Conservation (phyloP, 257 asterid genomes). For the Solanum peruvianum region DNA sequence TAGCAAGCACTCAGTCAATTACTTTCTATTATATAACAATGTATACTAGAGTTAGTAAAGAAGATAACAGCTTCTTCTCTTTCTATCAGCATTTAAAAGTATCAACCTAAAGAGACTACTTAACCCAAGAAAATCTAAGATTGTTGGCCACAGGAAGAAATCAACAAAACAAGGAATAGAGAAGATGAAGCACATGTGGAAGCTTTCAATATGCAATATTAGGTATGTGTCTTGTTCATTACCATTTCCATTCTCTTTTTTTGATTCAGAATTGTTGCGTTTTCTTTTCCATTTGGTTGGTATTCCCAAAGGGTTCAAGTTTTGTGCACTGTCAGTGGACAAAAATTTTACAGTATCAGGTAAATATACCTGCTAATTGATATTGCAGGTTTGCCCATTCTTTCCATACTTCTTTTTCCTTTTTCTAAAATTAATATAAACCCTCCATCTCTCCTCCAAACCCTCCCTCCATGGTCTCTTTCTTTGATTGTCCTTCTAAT, state of each 20-base stretch:
- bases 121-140: not conserved
- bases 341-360: not conserved
- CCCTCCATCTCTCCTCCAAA: not conserved
- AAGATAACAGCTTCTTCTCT: not conserved
- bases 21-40: not conserved
- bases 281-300: not conserved
- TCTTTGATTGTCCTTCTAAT: not conserved
- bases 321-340: not conserved
- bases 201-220: not conserved
- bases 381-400: not conserved
- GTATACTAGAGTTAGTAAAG: not conserved
- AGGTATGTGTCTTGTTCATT: not conserved
- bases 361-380: not conserved
- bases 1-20: not conserved
- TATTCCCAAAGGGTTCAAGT: not conserved
- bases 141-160: not conserved
- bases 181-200: not conserved
- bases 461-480: not conserved
- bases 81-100: not conserved
- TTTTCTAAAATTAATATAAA: not conserved
- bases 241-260: not conserved
- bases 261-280: not conserved
- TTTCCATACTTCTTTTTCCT: not conserved
- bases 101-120: not conserved
- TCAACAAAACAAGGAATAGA: not conserved